A percentile compares a stretch with the other conserved stretches of the same genome.
These are phyloP conservation scores for Suillus cothurnatus DNA, from an alignment of 768 basidiomycete species.

Conservation along the genomic window DNA sequence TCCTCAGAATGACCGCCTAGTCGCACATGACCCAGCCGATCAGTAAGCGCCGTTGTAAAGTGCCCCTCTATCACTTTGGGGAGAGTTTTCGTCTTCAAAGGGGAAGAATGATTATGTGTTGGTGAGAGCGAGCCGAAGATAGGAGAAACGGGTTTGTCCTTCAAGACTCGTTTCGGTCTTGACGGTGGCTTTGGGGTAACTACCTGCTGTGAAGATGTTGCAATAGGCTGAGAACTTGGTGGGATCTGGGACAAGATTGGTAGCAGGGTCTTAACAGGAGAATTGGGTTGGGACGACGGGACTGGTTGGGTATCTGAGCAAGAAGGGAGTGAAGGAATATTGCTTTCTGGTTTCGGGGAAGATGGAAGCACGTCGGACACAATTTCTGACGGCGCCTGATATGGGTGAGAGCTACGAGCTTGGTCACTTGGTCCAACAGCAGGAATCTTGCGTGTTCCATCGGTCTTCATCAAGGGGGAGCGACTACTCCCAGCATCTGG, in stretches of 20 bases:
- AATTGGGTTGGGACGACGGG: constrained; percentile 3
- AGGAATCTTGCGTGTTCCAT: background rate
- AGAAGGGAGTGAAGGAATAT: background rate
- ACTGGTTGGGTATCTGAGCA: constrained; percentile 8
- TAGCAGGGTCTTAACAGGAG: background rate
- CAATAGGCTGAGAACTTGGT: background rate
- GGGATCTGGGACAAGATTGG: background rate
- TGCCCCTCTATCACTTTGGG: background rate
- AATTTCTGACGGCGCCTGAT: background rate
- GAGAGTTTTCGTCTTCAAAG: background rate
- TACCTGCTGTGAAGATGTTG: constrained; percentile 4
- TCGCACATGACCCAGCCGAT: background rate
- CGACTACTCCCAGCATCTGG: background rate
- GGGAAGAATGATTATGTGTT: too few species aligned
- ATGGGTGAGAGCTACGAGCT: background rate
- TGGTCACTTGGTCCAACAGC: background rate
- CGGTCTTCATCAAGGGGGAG: background rate
- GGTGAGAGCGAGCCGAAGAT: background rate
- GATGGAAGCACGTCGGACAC: background rate
- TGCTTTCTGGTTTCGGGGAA: background rate
- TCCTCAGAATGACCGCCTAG: background rate
- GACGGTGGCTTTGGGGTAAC: background rate
- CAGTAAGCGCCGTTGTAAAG: background rate
- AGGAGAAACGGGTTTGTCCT: background rate
- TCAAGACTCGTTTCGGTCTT: background rate